Conservation (phyloP, 768 basidiomycete species). For the Mycena indigotica region DNA sequence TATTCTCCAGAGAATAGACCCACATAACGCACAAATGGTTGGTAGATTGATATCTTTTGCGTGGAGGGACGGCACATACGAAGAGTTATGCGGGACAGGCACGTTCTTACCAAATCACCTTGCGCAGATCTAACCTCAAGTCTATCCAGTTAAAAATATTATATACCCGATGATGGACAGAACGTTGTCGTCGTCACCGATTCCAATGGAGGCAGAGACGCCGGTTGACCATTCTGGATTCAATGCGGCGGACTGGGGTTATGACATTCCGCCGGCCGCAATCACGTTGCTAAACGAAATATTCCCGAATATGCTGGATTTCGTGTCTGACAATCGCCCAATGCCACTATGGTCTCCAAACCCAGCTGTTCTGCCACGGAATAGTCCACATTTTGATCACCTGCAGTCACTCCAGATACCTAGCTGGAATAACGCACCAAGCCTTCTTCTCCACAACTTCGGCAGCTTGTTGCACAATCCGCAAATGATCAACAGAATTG, state of each 20-base stretch:
- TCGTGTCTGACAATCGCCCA: neutral
- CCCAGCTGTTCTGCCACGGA: neutral
- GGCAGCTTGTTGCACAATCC: neutral
- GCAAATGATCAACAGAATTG: neutral
- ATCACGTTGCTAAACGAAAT: neutral
- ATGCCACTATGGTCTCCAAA: neutral
- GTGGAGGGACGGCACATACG: no score
- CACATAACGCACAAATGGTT: no score
- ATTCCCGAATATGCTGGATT: neutral
- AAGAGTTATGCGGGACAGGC: no score
- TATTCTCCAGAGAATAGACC: no score
- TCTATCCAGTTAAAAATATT: no score
- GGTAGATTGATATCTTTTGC: no score
- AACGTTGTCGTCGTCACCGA: no score
- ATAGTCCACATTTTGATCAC: neutral
- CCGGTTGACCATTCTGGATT: no score
- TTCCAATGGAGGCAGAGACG: no score
- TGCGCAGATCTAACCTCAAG: no score
- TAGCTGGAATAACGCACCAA: neutral
- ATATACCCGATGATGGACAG: no score
- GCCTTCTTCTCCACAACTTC: neutral
- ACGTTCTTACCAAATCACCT: no score
- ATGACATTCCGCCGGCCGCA: neutral
- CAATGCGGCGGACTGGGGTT: neutral
- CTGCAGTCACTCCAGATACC: neutral